Evolutionary conservation across 768 basidiomycete genomes (phyloP).

Genomic region (Podaxis pistillaris): DNA sequence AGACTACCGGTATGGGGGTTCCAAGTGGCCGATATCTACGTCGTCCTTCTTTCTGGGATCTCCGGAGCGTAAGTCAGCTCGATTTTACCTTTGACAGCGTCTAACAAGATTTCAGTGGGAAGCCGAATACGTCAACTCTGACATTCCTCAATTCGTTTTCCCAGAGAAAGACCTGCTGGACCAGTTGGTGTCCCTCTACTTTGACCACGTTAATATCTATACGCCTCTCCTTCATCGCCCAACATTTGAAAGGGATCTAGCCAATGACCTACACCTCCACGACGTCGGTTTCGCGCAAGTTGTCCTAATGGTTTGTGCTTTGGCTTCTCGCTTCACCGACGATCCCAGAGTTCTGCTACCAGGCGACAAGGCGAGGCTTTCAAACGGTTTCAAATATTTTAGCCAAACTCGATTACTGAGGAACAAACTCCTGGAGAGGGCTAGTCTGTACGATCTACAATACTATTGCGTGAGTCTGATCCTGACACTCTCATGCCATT

Average conservation of each 20-base stretch:
- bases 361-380: slow-evolving; percentile 38
- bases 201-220: slow-evolving; percentile 46
- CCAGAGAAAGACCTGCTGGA: slow-evolving; percentile 49
- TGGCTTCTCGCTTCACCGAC: slow-evolving; percentile 57
- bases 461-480: slow-evolving; percentile 54
- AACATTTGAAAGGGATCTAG: slow-evolving; percentile 52
- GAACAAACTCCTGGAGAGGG: slow-evolving; percentile 53
- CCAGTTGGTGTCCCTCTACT: slow-evolving; percentile 57
- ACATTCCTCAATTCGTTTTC: slow-evolving; percentile 35
- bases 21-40: slow-evolving; percentile 19
- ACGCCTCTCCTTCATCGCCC: slow-evolving; percentile 69
- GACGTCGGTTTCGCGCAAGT: slow-evolving; percentile 52
- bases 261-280: slow-evolving; percentile 43
- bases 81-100: not conserved
- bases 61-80: slow-evolving; percentile 24
- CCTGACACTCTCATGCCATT: not conserved
- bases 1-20: slow-evolving; percentile 27
- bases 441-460: slow-evolving; percentile 71
- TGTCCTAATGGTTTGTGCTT: slow-evolving; percentile 66
- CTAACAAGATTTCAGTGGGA: slow-evolving; percentile 36
- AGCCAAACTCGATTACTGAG: slow-evolving; percentile 61
- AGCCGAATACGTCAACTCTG: slow-evolving; percentile 19
- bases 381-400: slow-evolving; percentile 61
- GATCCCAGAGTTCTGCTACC: slow-evolving; percentile 39
- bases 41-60: slow-evolving; percentile 28